Percentiles rank a stretch among this genome's conserved stretches.
phyloP scores from a whole-genome alignment of 805 yeast species.

The Ogataea nakhonphanomensis region DNA sequence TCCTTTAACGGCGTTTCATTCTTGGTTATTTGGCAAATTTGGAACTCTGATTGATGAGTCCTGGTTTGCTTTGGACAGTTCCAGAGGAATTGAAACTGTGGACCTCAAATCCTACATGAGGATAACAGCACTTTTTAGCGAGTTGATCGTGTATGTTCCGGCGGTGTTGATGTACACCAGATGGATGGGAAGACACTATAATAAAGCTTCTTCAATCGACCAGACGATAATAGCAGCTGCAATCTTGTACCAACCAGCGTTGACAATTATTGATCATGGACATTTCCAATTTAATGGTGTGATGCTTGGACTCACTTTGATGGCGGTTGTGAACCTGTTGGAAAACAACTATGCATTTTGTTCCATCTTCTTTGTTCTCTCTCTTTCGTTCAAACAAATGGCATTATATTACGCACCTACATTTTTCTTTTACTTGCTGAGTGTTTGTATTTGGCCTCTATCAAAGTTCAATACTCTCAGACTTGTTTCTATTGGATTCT shows the following conservation, averaged over 20 bases:
- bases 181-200: conserved; percentile 60
- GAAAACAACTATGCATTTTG: conserved; percentile 64
- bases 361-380: conserved; percentile 69
- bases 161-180: conserved; percentile 70
- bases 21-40: conserved; percentile 70
- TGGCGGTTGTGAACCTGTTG: conserved; percentile 62
- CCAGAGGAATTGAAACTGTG: conserved; percentile 71
- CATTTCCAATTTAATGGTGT: conserved; percentile 95
- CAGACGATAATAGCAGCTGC: conserved; percentile 75
- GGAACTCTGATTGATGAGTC: conserved; percentile 59
- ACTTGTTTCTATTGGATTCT: conserved; percentile 57
- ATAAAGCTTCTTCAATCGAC: conserved; percentile 55
- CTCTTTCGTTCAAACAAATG: conserved; percentile 92
- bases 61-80: conserved; percentile 74
- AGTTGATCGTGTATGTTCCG: conserved; percentile 70
- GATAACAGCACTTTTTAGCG: conserved; percentile 71
- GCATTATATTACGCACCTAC: conserved; percentile 89
- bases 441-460: conserved; percentile 39
- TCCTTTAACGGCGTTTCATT: conserved; percentile 92
- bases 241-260: conserved; percentile 79
- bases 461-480: conserved; percentile 48
- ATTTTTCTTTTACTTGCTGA: conserved; percentile 75
- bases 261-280: conserved; percentile 89
- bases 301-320: conserved; percentile 82
- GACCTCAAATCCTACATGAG: conserved; percentile 84